Conservation (phyloP, 2,329 filamentous ascomycete genomes). For the Mollisia scopiformis region DNA sequence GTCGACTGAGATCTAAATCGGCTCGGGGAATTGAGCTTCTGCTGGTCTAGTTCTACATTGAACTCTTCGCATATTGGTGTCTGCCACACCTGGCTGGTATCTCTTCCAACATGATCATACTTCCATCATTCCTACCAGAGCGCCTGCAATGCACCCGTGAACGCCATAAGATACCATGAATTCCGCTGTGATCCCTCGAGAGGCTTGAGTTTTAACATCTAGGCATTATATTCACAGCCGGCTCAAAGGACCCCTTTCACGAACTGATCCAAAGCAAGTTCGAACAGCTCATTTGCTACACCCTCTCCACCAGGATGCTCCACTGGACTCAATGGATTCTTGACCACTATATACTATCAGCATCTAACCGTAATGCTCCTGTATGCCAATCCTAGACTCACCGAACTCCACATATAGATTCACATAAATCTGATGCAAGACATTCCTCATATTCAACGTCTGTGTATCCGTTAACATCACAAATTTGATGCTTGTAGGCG, state of each 20-base stretch:
- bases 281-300: slow-evolving; percentile 73
- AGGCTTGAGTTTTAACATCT: no score
- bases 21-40: neutral
- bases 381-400: slow-evolving; percentile 43
- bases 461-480: slow-evolving; percentile 94
- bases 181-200: neutral
- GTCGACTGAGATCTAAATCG: neutral
- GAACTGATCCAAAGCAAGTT: slow-evolving; percentile 76
- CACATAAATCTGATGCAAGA: slow-evolving; percentile 97
- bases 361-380: neutral
- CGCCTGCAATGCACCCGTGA: slow-evolving; percentile 24
- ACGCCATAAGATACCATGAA: slow-evolving; percentile 23
- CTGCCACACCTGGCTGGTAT: slow-evolving; percentile 10
- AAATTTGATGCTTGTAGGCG: slow-evolving; percentile 91
- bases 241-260: slow-evolving; percentile 64
- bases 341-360: slow-evolving; percentile 57
- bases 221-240: no score
- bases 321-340: slow-evolving; percentile 69
- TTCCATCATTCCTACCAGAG: slow-evolving; percentile 13
- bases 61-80: neutral
- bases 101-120: slow-evolving; percentile 3
- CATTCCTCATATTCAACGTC: slow-evolving; percentile 88
- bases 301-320: slow-evolving; percentile 70
- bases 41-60: neutral
- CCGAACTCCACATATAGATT: slow-evolving; percentile 97